Evolutionary conservation across 2,329 filamentous ascomycete species (phyloP), one percentile per base, ranked within the genome.

Genomic region (Xylaria digitata): DNA sequence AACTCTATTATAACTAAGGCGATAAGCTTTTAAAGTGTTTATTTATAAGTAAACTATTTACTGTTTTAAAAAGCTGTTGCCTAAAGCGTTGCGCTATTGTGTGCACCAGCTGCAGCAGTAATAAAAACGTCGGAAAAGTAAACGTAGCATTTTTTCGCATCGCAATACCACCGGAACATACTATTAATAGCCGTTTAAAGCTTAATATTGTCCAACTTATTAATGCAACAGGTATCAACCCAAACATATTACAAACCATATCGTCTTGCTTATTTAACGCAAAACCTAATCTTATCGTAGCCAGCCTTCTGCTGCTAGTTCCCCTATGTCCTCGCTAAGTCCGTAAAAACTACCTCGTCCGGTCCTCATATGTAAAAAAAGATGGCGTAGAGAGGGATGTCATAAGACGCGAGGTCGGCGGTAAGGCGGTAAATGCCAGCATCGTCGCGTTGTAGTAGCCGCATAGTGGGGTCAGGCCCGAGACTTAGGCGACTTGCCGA

Each of bases 81-180:
- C 57, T 60, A 62, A 8, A 19, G n/a, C 4, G 54, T 40, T 21
- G 23, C 48, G 40, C 34, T n/a, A 19, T 57, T 53, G 7, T 57
- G 6, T 30, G 34, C 21, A 21, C 42, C 42, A 32, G 11, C 17
- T 26, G 56, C 23, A 30, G 17, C n/a, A 15, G n/a, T 26, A 40
- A 7, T 23, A 6, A 63, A 71, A 21, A 72, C 63, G 32, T 72
- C 62, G 5, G 56, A 59, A 7, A 72, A 45, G 61, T 71, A 72
- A n/a, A 71, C 70, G 53, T 71, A 72, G 56, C 65, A 72, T 61
- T 4, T 45, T 26, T 30, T 56, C 15, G 64, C 55, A 55, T 68
- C 49, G 17, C 37, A 43, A 50, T 72, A 72, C 61, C 65, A 71
- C 7, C 61, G 60, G 30, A 71, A 72, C 64, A 72, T 72, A 30